Base-by-base conservation (phyloP, 345 rosid genomes). In the Citrus australasica region DNA sequence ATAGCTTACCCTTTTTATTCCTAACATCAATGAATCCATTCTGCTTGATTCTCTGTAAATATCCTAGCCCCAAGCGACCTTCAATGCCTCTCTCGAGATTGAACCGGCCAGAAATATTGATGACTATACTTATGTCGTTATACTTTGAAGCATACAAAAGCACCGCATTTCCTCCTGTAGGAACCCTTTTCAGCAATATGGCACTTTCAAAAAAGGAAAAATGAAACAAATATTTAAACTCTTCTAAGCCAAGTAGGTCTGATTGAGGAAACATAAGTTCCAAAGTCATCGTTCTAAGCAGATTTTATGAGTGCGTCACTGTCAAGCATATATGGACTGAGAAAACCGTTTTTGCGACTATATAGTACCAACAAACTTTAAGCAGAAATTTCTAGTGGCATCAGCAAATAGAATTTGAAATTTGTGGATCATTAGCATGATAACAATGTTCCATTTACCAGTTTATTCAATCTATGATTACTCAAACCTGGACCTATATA, bases 81-180 rank as follows among this genome's bases (percentile, higher is more conserved):
- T 93, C 93, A 7, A 93, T 90, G 71, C 97, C 94, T 69, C 86
- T 90, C 81, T 88, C 85, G 33, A 93, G 86, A 82, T 88, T 67
- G 79, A 90, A 95, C n/a, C 93, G 88, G 5, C 94, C 97, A 35
- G 98, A 89, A 77, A 95, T 84, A 75, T 92, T 93, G 72, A 95
- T 86, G 8, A 93, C 89, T 17, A 55, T 81, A 25, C 62, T 67
- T 65, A 95, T 81, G 59, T 89, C 92, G 4, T 89, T 83, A 82
- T 93, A 89, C 81, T 92, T 92, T 9, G 98, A 91, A 82, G 98
- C 92, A 86, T 91, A 90, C 46, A 95, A 81, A 67, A 95, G 94
- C 80, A 88, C 98, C 60, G 84, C 97, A 87, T 90, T 95, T 69
- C 97, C 97, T 78, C 99, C 98, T 91, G 88, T 76, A 84, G 67